A percentile compares a stretch with the other conserved stretches of the same genome.
These are phyloP conservation scores for Lentinula edodes DNA, from an alignment of 768 basidiomycete genomes.

Conservation along the genomic window DNA sequence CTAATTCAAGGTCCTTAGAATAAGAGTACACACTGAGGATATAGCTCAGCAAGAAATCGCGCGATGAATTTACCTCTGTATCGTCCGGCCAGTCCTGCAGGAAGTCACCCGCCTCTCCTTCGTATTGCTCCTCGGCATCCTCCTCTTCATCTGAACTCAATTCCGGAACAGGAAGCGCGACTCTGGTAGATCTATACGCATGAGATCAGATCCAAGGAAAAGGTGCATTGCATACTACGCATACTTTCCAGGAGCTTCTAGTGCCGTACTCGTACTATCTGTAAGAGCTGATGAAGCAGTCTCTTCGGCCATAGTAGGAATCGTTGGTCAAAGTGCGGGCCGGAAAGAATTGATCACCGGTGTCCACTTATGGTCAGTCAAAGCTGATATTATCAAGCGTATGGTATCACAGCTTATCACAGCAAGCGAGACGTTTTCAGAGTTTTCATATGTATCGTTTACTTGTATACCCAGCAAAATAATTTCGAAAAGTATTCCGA, in stretches of 20 bases:
- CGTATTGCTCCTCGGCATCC: constrained; percentile 32
- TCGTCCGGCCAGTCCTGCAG: constrained; percentile 79
- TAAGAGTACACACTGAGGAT: constrained; percentile 1
- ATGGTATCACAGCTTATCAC: neutral
- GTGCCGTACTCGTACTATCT: neutral
- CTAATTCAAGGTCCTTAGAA: constrained; percentile 79
- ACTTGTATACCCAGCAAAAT: no score
- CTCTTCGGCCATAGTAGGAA: neutral
- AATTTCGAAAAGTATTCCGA: neutral
- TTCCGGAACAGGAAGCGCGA: constrained; percentile 44
- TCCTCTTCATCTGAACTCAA: constrained; percentile 38
- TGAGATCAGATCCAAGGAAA: neutral
- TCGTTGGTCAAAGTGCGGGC: neutral
- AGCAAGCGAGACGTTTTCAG: neutral
- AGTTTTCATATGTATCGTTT: no score
- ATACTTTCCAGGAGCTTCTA: neutral
- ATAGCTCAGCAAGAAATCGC: neutral
- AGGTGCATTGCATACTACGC: neutral
- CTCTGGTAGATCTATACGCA: constrained; percentile 29
- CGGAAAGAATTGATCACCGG: neutral
- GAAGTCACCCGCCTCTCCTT: constrained; percentile 60
- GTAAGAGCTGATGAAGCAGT: neutral
- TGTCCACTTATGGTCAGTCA: neutral
- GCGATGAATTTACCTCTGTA: constrained; percentile 52
- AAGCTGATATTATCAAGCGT: neutral